These are phyloP conservation scores for Alternaria panax DNA, from an alignment of 2,329 filamentous ascomycete species.

Conservation along the genomic window DNA sequence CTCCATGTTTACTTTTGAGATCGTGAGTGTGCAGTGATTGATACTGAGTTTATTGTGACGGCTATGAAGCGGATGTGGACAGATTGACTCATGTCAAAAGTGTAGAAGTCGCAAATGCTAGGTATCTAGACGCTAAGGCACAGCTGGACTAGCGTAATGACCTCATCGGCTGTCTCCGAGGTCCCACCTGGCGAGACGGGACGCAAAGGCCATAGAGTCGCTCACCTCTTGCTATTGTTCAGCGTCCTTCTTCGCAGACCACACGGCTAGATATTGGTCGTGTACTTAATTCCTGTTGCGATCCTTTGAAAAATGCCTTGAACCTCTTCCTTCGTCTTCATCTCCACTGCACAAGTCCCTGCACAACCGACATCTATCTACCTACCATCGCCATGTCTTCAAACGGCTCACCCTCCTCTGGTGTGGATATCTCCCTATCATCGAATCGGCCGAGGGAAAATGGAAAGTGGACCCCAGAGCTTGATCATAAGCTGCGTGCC, in stretches of 20 bases:
- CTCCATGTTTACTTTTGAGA: conserved; percentile 24
- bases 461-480: conserved; percentile 35
- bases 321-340: background rate
- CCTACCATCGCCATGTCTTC: conserved; percentile 28
- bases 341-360: background rate
- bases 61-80: background rate
- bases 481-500: conserved; percentile 38
- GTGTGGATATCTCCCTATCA: conserved; percentile 42
- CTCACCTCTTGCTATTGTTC: conserved; percentile 17
- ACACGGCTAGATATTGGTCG: background rate
- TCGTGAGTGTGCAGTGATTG: background rate
- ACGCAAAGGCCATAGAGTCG: conserved; percentile 12
- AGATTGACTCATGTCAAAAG: background rate
- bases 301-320: conserved; percentile 11
- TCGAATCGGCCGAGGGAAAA: conserved; percentile 33
- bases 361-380: background rate
- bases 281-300: background rate
- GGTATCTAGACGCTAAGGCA: background rate
- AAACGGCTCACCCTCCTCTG: conserved; percentile 34
- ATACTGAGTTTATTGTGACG: background rate
- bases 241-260: background rate
- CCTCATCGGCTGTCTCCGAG: background rate
- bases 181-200: background rate
- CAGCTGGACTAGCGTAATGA: background rate
- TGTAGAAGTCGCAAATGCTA: background rate